These are phyloP conservation scores for Kuraishia hungarica DNA, from an alignment of 805 yeast genomes.

Conservation along the genomic window DNA sequence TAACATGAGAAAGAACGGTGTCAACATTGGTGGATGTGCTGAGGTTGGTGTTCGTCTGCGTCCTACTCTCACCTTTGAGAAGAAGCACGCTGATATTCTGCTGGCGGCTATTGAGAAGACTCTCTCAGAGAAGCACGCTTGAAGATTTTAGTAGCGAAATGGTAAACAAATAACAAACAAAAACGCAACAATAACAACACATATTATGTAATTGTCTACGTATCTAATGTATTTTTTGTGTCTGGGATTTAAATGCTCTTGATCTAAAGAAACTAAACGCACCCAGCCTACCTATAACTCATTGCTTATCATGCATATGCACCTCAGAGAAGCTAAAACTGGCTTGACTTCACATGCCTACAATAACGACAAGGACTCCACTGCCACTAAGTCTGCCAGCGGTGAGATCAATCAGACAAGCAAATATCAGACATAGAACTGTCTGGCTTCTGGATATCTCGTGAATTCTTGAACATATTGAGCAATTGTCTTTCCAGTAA, in stretches of 20 bases:
- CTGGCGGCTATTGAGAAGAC: constrained; percentile 29
- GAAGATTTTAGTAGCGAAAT: neutral
- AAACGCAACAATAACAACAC: too few relatives aligned
- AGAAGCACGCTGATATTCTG: constrained; percentile 53
- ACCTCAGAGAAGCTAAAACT: neutral
- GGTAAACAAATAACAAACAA: neutral
- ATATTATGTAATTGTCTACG: too few relatives aligned
- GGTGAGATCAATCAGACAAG: neutral
- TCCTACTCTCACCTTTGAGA: constrained; percentile 55
- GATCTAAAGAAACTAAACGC: neutral
- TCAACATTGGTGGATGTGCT: constrained; percentile 66
- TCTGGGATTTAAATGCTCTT: too few relatives aligned
- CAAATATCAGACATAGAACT: neutral
- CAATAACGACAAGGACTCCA: neutral
- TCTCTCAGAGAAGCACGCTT: constrained; percentile 9
- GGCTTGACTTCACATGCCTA: neutral
- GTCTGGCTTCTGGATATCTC: too few relatives aligned
- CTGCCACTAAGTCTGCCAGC: neutral
- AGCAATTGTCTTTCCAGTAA: neutral
- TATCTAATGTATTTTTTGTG: too few relatives aligned
- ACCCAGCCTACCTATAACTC: neutral
- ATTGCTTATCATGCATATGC: neutral
- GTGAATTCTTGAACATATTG: neutral
- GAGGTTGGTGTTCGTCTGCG: constrained; percentile 51
- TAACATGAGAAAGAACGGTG: constrained; percentile 40